These are phyloP conservation scores for Diaporthe citri DNA, from an alignment of 2,329 filamentous ascomycete genomes.

Conservation along the genomic window DNA sequence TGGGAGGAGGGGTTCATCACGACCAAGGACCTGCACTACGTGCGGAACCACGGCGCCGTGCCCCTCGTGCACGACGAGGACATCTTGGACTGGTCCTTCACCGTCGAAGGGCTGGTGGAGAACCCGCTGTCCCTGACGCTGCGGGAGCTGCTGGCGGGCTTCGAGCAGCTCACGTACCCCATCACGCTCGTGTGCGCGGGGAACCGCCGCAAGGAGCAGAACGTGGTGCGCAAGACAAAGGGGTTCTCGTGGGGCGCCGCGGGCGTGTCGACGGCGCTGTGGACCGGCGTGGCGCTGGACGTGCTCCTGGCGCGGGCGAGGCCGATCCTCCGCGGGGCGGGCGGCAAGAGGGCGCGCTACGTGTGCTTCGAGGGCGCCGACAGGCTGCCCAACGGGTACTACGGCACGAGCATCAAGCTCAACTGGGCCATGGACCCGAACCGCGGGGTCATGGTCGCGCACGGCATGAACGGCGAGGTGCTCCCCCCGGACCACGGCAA, in stretches of 20 bases:
- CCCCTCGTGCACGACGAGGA: constrained; percentile 80
- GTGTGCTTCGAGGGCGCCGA: constrained; percentile 94
- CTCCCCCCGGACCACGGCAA: constrained; percentile 88
- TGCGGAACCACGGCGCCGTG: constrained; percentile 89
- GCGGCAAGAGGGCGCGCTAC: constrained; percentile 79
- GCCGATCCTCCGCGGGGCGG: constrained; percentile 12
- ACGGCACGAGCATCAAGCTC: constrained; percentile 88
- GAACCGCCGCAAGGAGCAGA: constrained; percentile 93
- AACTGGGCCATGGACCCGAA: constrained; percentile 90
- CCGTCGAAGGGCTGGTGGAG: constrained; percentile 86
- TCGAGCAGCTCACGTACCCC: constrained; percentile 86
- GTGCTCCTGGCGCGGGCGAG: constrained; percentile 76
- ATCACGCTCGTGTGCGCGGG: constrained; percentile 93
- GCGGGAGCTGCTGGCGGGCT: constrained; percentile 78
- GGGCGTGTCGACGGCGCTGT: constrained; percentile 87
- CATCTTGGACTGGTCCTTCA: constrained; percentile 84
- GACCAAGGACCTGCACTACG: constrained; percentile 89
- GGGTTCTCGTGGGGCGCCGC: constrained; percentile 95
- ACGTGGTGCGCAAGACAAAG: constrained; percentile 89
- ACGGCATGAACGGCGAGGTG: constrained; percentile 90
- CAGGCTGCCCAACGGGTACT: constrained; percentile 87
- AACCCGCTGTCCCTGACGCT: constrained; percentile 80
- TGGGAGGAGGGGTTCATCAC: constrained; percentile 88
- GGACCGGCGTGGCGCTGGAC: constrained; percentile 83
- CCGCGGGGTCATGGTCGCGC: constrained; percentile 85